These are phyloP conservation scores for Colletotrichum sp. DNA, from an alignment of 2,329 filamentous ascomycete genomes.

Conservation along the genomic window DNA sequence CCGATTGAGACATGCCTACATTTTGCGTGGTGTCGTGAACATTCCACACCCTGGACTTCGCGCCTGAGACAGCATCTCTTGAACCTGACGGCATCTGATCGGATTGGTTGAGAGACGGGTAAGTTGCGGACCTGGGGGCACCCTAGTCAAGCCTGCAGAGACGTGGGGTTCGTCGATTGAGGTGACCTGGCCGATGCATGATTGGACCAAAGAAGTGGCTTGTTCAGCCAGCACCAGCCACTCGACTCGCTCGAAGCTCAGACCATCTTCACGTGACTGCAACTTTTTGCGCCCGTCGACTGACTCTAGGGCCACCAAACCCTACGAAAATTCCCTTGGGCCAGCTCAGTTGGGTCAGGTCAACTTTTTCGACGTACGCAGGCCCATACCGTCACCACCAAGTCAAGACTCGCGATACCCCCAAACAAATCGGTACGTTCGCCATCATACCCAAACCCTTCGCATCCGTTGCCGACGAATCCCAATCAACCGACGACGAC, in stretches of 20 bases:
- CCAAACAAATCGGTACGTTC: constrained; percentile 57
- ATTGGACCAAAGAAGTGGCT: background rate
- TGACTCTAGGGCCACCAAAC: constrained; percentile 45
- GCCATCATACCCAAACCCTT: constrained; percentile 12
- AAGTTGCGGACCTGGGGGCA: constrained; percentile 4
- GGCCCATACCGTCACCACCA: constrained; percentile 32
- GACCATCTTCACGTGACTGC: background rate
- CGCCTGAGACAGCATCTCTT: constrained; percentile 16
- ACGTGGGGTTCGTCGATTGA: background rate
- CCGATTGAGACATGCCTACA: constrained; percentile 44
- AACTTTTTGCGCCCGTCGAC: background rate
- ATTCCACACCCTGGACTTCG: constrained; percentile 15
- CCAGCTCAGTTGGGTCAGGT: constrained; percentile 7
- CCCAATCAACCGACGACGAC: constrained; percentile 18
- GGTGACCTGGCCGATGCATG: background rate
- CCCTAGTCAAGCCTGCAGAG: background rate
- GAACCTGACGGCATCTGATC: constrained; percentile 13
- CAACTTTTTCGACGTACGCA: constrained; percentile 7
- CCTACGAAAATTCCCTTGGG: constrained; percentile 43
- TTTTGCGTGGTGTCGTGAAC: constrained; percentile 21
- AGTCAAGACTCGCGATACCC: constrained; percentile 31
- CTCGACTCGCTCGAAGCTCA: background rate
- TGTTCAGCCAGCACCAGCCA: background rate
- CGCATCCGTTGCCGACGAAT: constrained; percentile 7
- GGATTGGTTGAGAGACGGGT: background rate